Evolutionary conservation across 208 protist species (phyloP).

Genomic region (Trypanosoma lewisi): DNA sequence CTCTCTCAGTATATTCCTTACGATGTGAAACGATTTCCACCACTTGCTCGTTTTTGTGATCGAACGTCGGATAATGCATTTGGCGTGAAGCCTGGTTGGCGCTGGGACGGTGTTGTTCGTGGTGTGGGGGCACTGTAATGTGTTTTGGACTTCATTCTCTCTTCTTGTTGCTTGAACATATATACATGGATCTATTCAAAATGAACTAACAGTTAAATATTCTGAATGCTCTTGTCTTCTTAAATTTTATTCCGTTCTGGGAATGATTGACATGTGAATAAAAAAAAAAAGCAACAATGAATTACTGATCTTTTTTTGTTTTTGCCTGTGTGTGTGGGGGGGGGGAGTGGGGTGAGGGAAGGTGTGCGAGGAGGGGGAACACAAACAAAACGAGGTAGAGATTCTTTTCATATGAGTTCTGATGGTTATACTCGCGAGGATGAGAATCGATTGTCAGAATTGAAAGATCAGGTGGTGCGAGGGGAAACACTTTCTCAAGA

Average conservation of each 20-base stretch:
- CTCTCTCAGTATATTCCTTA: slow-evolving; percentile 73
- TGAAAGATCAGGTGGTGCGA: slow-evolving; percentile 26
- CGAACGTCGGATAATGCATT: slow-evolving; percentile 28
- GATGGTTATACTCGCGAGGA: slow-evolving; percentile 43
- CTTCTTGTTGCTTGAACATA: slow-evolving; percentile 8
- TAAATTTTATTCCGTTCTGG: too few relatives aligned
- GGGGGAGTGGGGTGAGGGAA: neutral
- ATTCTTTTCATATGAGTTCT: slow-evolving; percentile 14
- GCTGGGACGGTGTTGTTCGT: slow-evolving; percentile 86
- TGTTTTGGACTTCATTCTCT: neutral
- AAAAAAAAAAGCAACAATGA: neutral
- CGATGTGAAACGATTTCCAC: slow-evolving; percentile 2
- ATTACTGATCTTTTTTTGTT: neutral
- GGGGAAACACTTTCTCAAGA: slow-evolving; percentile 27
- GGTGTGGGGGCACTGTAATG: slow-evolving; percentile 25
- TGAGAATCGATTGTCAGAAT: slow-evolving; percentile 38
- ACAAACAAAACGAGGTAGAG: too few relatives aligned
- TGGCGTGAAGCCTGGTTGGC: slow-evolving; percentile 59
- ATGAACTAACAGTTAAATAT: too few relatives aligned
- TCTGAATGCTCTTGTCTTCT: too few relatives aligned
- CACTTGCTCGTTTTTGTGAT: slow-evolving; percentile 2
- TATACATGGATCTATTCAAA: too few relatives aligned
- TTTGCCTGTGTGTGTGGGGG: neutral
- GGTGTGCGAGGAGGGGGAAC: neutral
- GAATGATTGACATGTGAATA: too few relatives aligned